Evolutionary conservation across 768 basidiomycete genomes (phyloP), one percentile per base, ranked within the genome.

Genomic region (Leccinum disarticulatum): DNA sequence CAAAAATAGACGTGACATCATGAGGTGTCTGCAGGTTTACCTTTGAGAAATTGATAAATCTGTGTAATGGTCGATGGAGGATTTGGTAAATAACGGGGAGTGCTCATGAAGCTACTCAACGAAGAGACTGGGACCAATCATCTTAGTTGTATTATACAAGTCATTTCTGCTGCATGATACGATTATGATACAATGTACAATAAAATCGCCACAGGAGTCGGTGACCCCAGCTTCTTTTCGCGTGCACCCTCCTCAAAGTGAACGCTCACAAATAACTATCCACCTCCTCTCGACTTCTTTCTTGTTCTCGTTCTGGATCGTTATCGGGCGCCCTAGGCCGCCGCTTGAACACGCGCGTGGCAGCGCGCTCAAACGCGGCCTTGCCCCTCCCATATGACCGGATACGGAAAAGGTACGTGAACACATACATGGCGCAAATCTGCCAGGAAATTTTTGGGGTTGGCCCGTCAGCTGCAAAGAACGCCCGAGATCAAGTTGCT

Each of bases 371-470:
- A 9, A 62, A n/a, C 1, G 56, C 27, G 0, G 14, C 14, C 55
- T 58, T 70, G 48, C 30, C 50, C 30, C 11, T 57, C 10, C 66
- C 66, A 41, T 65, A 69, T 7, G 65, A 61, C 36, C 76, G 73
- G 31, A 86, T 78, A 41, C 85, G 79, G 70, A 84, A 84, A 35
- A 85, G 51, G 58, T 86, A 87, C 1, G 86, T 87, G 57, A 86
- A 74, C 1, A 76, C 53, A 65, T 78, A 87, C 4, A 81, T 72
- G 6, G 70, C 70, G 43, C 73, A 74, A 7, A 80, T 69, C 86
- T 87, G 58, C 13, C 3, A 17, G 28, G 1, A 4, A 3, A 47
- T 3, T n/a, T 41, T 4, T 2, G 4, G 17, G n/a, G 17, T 41
- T n/a, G 8, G 15, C 3, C 3, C 17, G 8, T 41, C 38, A 41